Base-by-base conservation (phyloP, 1,284 basidiomycete genomes). In the Rhodotorula sp. region DNA sequence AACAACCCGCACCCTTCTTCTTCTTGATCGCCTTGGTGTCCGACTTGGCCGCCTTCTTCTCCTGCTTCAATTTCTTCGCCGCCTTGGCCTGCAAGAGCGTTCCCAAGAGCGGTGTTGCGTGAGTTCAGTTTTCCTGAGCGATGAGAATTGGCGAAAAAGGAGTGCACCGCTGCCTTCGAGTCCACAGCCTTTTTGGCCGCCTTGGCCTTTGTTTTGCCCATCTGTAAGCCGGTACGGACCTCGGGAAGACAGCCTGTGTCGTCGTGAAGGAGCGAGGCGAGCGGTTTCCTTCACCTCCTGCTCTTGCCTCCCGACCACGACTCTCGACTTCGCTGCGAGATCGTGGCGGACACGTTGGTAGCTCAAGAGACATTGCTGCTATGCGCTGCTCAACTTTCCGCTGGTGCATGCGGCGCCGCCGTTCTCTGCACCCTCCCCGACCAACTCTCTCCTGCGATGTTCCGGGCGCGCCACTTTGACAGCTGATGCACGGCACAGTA, bases 41-140 rank as follows among this genome's bases (percentile, higher is more conserved):
- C 77, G 91, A 92, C 79, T 91, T 91, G 0, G 84, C 85, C 4
- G 83, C 77, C 74, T 88, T 89, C 19, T 77, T 75, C 2, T 67
- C n/a, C 78, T 78, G 52, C 80, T 80, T 76, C 17, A 73, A 72
- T 75, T 86, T 85, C 79, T 88, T 88, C 77, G 84, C 84, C 1
- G 80, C 82, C 81, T 84, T 84, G 29, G 71, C 74, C 62, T 76
- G 39, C 48, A 9, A 17, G 39, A 29, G 53, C 44, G 30, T 29
- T 15, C 20, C 34, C 30, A 15, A 10, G 52, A 29, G 7, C 5
- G 39, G 19, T 4, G 49, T 22, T 17, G 54, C 5, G 49, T 39
- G 34, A 61, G 59, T 30, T 44, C 39, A 44, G 39, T 44, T 44
- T n/a, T 44, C 39, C 24, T 20, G 55, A n/a, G 34, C 48, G 56